Evolutionary conservation across 345 rosid species (phyloP).

Genomic region (Moricandia arvensis): DNA sequence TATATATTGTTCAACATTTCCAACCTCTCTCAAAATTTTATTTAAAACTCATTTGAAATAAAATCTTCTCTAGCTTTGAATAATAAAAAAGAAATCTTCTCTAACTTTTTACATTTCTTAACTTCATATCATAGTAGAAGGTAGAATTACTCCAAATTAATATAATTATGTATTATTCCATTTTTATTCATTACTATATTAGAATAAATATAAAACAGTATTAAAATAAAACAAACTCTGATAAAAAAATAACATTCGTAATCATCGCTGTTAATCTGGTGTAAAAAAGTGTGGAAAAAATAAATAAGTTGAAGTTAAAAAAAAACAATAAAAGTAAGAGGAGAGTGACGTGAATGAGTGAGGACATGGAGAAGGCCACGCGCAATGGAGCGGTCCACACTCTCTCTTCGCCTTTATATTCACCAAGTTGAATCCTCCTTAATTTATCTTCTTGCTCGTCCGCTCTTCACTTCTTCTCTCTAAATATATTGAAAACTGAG

Average conservation of each 20-base stretch:
- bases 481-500: neutral
- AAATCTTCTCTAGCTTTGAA: too few species aligned
- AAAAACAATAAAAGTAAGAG: constrained; percentile 4
- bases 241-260: neutral
- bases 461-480: neutral
- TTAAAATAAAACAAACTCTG: too few species aligned
- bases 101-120: too few species aligned
- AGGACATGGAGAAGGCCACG: constrained; percentile 66
- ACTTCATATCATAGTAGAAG: too few species aligned
- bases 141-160: too few species aligned
- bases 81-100: too few species aligned
- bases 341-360: constrained; percentile 48
- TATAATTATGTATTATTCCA: too few species aligned
- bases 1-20: too few species aligned
- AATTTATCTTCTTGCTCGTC: constrained; percentile 5
- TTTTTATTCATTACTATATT: too few species aligned
- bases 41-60: too few species aligned
- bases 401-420: constrained; percentile 24
- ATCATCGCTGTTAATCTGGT: neutral
- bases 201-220: too few species aligned
- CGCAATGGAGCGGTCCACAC: constrained; percentile 80
- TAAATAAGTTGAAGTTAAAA: neutral
- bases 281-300: neutral
- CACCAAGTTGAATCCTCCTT: constrained; percentile 19
- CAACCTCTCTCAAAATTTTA: too few species aligned